Evolutionary conservation across 179 eudicot genomes (phyloP).

Genomic region (Drosera spatulata): DNA sequence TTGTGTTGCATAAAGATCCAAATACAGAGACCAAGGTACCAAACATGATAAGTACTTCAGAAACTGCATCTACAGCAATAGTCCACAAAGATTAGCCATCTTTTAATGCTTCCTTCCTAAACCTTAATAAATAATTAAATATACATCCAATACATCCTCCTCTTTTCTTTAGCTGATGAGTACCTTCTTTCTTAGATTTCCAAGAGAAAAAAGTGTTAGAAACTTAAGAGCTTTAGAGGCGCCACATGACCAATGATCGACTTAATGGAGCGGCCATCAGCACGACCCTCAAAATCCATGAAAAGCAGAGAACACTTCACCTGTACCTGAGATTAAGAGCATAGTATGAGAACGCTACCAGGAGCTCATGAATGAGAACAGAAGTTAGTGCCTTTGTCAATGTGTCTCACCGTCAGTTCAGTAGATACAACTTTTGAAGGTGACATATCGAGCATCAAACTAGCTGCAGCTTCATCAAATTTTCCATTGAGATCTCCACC

Average conservation of each 20-base stretch:
- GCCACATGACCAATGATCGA: conserved; percentile 80
- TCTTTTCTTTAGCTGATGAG: not conserved
- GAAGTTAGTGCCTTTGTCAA: conserved; percentile 3
- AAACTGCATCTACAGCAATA: too few species aligned
- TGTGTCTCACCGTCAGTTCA: conserved; percentile 71
- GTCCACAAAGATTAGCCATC: too few species aligned
- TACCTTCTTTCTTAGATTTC: too few species aligned
- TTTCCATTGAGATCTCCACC: conserved; percentile 68
- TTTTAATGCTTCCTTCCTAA: too few species aligned
- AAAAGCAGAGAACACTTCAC: conserved; percentile 70
- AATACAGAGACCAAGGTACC: too few species aligned
- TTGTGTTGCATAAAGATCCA: too few species aligned
- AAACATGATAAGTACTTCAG: too few species aligned
- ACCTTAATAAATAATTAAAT: too few species aligned
- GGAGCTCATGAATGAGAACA: not conserved
- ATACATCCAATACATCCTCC: not conserved
- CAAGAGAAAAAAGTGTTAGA: not conserved
- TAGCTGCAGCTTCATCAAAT: conserved; percentile 69
- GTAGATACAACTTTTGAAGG: conserved; percentile 93
- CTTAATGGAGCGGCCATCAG: conserved; percentile 93
- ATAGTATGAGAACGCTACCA: not conserved
- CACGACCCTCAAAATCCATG: conserved; percentile 94
- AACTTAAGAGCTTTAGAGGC: conserved; percentile 83
- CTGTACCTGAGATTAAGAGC: conserved; percentile 49
- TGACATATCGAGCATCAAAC: conserved; percentile 67